Base-by-base conservation (phyloP, 2,329 filamentous ascomycete species). In the Incumbomyces lentus region DNA sequence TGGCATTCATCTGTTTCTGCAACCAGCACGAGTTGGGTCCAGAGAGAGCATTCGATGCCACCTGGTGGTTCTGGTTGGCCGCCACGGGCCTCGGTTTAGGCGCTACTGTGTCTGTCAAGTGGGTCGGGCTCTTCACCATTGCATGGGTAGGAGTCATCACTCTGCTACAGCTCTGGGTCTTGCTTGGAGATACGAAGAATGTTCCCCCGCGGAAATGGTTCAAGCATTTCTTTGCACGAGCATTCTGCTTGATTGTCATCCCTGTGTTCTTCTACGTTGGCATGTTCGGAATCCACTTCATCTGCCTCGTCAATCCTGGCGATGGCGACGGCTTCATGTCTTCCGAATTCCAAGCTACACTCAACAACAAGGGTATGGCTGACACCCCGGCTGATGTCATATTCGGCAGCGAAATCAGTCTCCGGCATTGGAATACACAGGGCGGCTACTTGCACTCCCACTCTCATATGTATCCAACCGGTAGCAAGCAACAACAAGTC, bases 291-390 rank as follows among this genome's bases (percentile, higher is more conserved):
- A 93, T 98, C 59, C 92, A 98, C 72, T 98, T 98, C 68, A 57
- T 89, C 56, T 93, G 86, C 72, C 76, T 98, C 35, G 78, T 83
- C 50, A 98, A 98, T 68, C 92, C 92, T 22, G 92, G 92, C 50
- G 92, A 98, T 44, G 92, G 92, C 46, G 92, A 98, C 66, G 92
- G 92, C 46, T 98, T 98, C 73, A 98, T 98, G 92, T 95, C 89
- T 62, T 95, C 90, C 46, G 92, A 98, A 63, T 98, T 98, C 73
- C 92, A 98, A 70, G 85, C 92, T 29, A 96, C 92, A 2, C 74
- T 98, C 55, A 98, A 96, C 70, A 89, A 81, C 60, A 98, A 96
- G 73, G 82, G 79, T 44, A 98, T 98, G 92, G 82, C 87, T 62
- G 88, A 94, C 65, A 88, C 94, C 4, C 84, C 92, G 1, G 92